Evolutionary conservation across 805 yeast species (phyloP), one percentile per base, ranked within the genome.

Genomic region (Metschnikowia gelsemii): DNA sequence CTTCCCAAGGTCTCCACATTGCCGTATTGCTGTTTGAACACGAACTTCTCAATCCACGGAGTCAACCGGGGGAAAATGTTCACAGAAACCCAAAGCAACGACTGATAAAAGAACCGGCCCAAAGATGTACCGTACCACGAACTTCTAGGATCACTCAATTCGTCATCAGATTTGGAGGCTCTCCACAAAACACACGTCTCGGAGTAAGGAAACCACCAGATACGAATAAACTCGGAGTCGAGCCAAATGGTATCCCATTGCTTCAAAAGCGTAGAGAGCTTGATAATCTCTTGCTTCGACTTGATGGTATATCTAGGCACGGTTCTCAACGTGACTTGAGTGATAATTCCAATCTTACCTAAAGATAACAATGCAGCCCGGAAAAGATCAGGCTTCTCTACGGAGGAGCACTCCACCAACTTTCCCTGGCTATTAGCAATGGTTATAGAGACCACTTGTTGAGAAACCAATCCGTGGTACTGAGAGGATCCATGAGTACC

Each of bases 161-260:
- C 75, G 26, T 83, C 86, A 19, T 68, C 66, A 1, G 96, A 79
- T 58, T 87, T 87, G 18, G 78, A 67, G 27, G 96, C 98, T 58
- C 95, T 78, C 97, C 98, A 91, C 35, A 89, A 69, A 23, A 89
- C 80, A 69, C 96, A 87, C 57, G 84, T 84, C 38, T 79, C 78
- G 13, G 93, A 74, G 62, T 91, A 93, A 1, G 99, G 98, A 63
- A 85, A 93, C 98, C 98, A 93, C 97, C 98, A 91, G 36, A 89
- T 79, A 50, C 98, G 79, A 33, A 89, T 84, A 57, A 80, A 91
- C 65, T 91, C 99, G n/a, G 88, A 76, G 34, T 87, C 80, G 3
- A 86, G 78, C 96, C 97, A 91, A 32, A 91, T 63, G 11, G 72
- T 70, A 51, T 84, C 87, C 88, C 95, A 88, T 46, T 79, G 71